phyloP scores from a whole-genome alignment of 2,329 filamentous ascomycete genomes.

The Dendryphion nanum region DNA sequence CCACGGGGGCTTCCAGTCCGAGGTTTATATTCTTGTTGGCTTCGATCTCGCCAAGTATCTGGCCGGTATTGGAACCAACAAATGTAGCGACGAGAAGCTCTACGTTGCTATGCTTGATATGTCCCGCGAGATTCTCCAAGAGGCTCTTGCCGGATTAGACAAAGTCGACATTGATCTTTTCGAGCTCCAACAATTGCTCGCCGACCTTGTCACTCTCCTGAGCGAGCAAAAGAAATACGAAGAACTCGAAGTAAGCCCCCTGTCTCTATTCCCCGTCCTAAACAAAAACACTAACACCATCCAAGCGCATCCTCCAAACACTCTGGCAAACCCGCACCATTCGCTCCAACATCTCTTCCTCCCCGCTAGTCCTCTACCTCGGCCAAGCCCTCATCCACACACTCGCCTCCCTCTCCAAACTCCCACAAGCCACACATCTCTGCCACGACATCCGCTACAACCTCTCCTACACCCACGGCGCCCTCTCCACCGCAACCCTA shows the following conservation, averaged over 20 bases:
- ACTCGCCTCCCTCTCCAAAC: constrained; percentile 14
- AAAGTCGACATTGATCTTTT: constrained; percentile 41
- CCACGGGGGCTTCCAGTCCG: constrained; percentile 21
- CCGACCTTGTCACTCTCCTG: constrained; percentile 41
- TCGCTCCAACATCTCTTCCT: constrained; percentile 19
- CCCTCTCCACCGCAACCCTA: constrained; percentile 16
- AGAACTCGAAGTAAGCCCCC: constrained; percentile 29
- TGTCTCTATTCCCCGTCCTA: not conserved
- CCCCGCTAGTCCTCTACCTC: constrained; percentile 18
- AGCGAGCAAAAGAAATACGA: constrained; percentile 45
- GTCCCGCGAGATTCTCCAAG: constrained; percentile 38
- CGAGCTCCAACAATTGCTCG: constrained; percentile 40
- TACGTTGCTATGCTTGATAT: constrained; percentile 37
- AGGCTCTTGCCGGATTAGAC: constrained; percentile 36
- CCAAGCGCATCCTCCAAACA: constrained; percentile 27
- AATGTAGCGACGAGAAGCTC: constrained; percentile 25
- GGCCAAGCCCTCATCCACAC: constrained; percentile 23
- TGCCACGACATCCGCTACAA: constrained; percentile 24
- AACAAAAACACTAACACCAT: constrained; percentile 6
- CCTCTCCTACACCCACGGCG: constrained; percentile 17
- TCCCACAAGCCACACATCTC: constrained; percentile 19
- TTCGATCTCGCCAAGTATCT: constrained; percentile 29
- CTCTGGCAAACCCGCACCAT: constrained; percentile 30
- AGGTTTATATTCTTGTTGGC: constrained; percentile 30
- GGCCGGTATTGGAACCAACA: constrained; percentile 20